Base-by-base conservation (phyloP, 2,329 filamentous ascomycete species). In the Hypoxylon sp. region DNA sequence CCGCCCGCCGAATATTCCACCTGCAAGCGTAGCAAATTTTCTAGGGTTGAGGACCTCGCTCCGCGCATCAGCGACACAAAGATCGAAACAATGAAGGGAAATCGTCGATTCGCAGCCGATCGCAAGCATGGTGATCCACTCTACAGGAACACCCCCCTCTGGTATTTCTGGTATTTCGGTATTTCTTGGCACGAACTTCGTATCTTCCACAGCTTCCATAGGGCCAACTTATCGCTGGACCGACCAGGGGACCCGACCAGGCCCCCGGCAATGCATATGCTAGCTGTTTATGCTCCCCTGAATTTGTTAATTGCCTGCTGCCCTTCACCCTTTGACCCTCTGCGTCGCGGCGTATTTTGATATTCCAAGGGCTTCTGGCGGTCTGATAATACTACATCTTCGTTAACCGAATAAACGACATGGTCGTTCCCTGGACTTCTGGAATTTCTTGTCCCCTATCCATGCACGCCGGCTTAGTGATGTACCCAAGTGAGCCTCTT, bases 21-120 rank as follows among this genome's bases (percentile, higher is more conserved):
- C 49, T 51, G 50, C 54, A 54, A 54, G 38, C 21, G 49, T 26
- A 46, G 21, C 43, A 47, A 51, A 49, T 43, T 44, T 51, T 49
- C 36, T 30, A 55, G 43, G 50, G 45, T 41, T 35, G 17, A 46
- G 47, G 45, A 53, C 23, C 27, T 19, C 35, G 38, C 45, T 51
- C 45, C 45, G 45, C 41, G 35, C 44, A 52, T 45, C 51, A 51
- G 45, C 52, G 38, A 44, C 56, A 54, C 49, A 51, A 51, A 59
- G 59, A 62, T 62, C 57, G 51, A 41, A 49, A 57, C 47, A 53
- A 54, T 57, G 41, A 53, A 51, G 43, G 52, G 45, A 51, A 61
- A 63, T 63, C 60, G 60, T 55, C 55, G 57, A 61, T 62, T 57
- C 16, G 29, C 21, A 26, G 35, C 17, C 32, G 55, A 61, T 61